A percentile compares a stretch with the other conserved stretches of the same genome.
Conservation (phyloP, 169 alveolate genomes). For the Plasmodium sp. region DNA sequence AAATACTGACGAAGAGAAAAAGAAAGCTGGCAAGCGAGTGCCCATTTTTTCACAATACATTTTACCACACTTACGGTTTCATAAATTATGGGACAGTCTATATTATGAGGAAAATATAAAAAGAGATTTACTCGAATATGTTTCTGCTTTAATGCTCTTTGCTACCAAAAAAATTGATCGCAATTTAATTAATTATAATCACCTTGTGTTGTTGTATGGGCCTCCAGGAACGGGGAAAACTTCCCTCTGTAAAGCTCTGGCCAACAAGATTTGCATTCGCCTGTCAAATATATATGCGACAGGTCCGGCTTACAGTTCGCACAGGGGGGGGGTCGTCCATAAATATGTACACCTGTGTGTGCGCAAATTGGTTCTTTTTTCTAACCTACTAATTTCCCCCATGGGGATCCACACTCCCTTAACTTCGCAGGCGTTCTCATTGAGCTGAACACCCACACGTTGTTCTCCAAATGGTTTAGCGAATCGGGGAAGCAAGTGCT, state of each 20-base stretch:
- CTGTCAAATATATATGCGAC: constrained; percentile 54
- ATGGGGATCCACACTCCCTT: not conserved
- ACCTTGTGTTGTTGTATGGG: constrained; percentile 83
- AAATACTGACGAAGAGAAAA: not conserved
- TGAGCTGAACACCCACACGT: constrained; percentile 84
- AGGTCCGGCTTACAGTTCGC: not conserved
- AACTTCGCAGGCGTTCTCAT: constrained; percentile 62
- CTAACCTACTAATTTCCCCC: not conserved
- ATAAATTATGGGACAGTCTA: constrained; percentile 86
- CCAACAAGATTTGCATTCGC: constrained; percentile 81
- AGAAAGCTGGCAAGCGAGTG: not conserved
- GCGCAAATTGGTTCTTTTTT: not conserved
- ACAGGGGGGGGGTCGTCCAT: constrained; percentile 1
- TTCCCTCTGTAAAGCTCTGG: constrained; percentile 79
- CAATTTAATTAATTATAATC: constrained; percentile 85
- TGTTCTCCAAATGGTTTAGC: constrained; percentile 86
- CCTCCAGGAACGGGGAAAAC: constrained; percentile 88
- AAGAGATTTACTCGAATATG: constrained; percentile 81
- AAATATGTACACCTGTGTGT: not conserved
- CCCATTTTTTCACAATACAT: constrained; percentile 81
- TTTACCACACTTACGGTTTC: constrained; percentile 82
- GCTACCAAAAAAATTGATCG: constrained; percentile 78
- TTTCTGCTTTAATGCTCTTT: constrained; percentile 82
- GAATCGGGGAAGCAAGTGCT: constrained; percentile 88
- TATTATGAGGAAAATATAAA: constrained; percentile 82